Percentiles rank a stretch among this genome's conserved stretches.
phyloP scores from a whole-genome alignment of 805 yeast genomes.

The Barnettozyma sucrosica region DNA sequence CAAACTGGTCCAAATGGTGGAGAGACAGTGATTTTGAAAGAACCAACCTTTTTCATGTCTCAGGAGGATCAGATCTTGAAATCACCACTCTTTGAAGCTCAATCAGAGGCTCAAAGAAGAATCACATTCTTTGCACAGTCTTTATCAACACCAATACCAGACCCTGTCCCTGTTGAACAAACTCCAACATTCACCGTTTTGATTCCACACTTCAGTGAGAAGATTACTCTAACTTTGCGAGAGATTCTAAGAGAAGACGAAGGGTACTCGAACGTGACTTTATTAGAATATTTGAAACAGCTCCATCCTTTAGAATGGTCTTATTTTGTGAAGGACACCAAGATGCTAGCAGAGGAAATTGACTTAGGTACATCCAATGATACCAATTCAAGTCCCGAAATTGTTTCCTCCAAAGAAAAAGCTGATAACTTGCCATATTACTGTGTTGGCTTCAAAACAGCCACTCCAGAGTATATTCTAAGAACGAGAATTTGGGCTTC shows the following conservation, averaged over 20 bases:
- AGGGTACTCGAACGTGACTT: conserved; percentile 53
- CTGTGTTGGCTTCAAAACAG: conserved; percentile 58
- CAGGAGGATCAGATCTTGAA: conserved; percentile 72
- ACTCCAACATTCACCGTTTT: conserved; percentile 83
- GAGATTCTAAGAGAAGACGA: conserved; percentile 74
- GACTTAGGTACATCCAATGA: conserved; percentile 19
- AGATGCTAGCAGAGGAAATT: conserved; percentile 46
- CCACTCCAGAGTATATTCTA: conserved; percentile 50
- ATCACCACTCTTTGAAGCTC: conserved; percentile 49
- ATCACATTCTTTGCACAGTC: conserved; percentile 89
- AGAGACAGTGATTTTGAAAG: conserved; percentile 43
- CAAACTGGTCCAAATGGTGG: conserved; percentile 30
- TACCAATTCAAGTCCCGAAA: conserved; percentile 14
- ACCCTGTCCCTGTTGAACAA: conserved; percentile 53
- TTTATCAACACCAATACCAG: conserved; percentile 78
- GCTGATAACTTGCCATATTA: conserved; percentile 52
- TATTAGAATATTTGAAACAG: conserved; percentile 63
- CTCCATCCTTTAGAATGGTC: conserved; percentile 67
- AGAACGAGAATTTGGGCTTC: conserved; percentile 79
- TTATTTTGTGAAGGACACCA: conserved; percentile 61
- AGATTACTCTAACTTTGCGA: conserved; percentile 65
- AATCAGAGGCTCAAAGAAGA: conserved; percentile 77
- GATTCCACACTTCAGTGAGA: conserved; percentile 84
- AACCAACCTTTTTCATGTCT: conserved; percentile 74
- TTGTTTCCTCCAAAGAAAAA: conserved; percentile 15